These are phyloP conservation scores for Cyberlindnera amylophila DNA, from an alignment of 805 yeast genomes.

Conservation along the genomic window DNA sequence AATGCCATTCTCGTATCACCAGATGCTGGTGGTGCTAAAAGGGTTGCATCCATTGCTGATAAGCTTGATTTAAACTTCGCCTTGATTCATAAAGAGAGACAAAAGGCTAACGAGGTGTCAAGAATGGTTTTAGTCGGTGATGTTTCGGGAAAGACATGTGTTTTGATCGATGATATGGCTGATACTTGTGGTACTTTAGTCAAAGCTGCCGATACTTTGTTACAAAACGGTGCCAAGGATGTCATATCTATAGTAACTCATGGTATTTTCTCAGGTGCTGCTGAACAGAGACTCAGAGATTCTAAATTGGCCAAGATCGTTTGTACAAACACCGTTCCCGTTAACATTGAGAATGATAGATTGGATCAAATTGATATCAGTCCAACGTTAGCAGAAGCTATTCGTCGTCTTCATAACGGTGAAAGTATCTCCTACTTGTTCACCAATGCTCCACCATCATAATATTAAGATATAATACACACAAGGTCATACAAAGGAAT, in stretches of 20 bases:
- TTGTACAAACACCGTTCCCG: slow-evolving; percentile 92
- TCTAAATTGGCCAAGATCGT: slow-evolving; percentile 70
- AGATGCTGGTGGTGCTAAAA: slow-evolving; percentile 98
- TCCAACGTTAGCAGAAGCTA: slow-evolving; percentile 87
- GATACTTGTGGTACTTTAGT: slow-evolving; percentile 97
- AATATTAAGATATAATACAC: too few relatives aligned
- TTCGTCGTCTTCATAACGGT: slow-evolving; percentile 92
- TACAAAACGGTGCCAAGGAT: slow-evolving; percentile 74
- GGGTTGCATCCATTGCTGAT: slow-evolving; percentile 94
- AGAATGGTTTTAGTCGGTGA: slow-evolving; percentile 96
- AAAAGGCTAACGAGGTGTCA: slow-evolving; percentile 90
- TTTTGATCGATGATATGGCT: slow-evolving; percentile 95
- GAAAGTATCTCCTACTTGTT: slow-evolving; percentile 89
- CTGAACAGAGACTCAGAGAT: slow-evolving; percentile 65
- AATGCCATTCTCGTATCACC: slow-evolving; percentile 86
- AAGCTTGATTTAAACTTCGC: slow-evolving; percentile 90
- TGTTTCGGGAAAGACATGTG: slow-evolving; percentile 76
- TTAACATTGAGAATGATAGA: slow-evolving; percentile 55
- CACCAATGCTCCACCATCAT: slow-evolving; percentile 51
- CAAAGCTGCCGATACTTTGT: slow-evolving; percentile 86
- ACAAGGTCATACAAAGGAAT: too few relatives aligned
- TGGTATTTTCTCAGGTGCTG: slow-evolving; percentile 87
- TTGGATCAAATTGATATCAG: slow-evolving; percentile 81
- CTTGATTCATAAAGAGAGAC: slow-evolving; percentile 93
- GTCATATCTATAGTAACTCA: slow-evolving; percentile 95